phyloP scores from a whole-genome alignment of 768 basidiomycete genomes.

The Lanmaoa pseudosensibilis region DNA sequence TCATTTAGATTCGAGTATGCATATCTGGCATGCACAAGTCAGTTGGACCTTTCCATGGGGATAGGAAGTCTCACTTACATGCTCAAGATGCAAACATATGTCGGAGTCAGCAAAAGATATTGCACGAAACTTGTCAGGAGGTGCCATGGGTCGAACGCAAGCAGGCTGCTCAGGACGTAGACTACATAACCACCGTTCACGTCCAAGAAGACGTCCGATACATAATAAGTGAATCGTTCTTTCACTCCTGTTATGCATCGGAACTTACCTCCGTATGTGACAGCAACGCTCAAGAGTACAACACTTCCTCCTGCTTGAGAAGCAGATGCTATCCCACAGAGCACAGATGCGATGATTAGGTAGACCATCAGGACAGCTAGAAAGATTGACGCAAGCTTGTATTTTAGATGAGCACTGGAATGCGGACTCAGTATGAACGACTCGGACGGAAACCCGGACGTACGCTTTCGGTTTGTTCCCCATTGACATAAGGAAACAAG shows the following conservation, averaged over 20 bases:
- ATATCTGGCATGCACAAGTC: constrained; percentile 52
- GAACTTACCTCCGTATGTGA: constrained; percentile 75
- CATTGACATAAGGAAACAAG: constrained; percentile 93
- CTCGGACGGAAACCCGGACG: not conserved
- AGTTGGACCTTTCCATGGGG: not conserved
- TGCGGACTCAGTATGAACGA: constrained; percentile 3
- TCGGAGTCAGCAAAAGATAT: constrained; percentile 84
- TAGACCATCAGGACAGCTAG: constrained; percentile 81
- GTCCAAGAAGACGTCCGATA: not conserved
- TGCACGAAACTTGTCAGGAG: constrained; percentile 88
- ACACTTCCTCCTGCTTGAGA: constrained; percentile 61
- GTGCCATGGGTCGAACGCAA: constrained; percentile 96
- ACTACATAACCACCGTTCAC: constrained; percentile 40
- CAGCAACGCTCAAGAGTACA: constrained; percentile 83
- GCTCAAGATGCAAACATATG: constrained; percentile 73
- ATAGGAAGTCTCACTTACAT: constrained; percentile 49
- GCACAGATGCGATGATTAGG: constrained; percentile 77
- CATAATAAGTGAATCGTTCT: not conserved
- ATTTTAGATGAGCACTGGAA: constrained; percentile 51
- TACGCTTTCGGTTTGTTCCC: constrained; percentile 90
- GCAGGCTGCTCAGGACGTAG: constrained; percentile 71
- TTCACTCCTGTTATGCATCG: not conserved
- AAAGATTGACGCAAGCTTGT: constrained; percentile 71
- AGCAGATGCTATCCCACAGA: constrained; percentile 75
- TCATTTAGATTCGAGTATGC: constrained; percentile 87